phyloP scores from a whole-genome alignment of 2,329 filamentous ascomycete species.

The Bipolaris gigantea region DNA sequence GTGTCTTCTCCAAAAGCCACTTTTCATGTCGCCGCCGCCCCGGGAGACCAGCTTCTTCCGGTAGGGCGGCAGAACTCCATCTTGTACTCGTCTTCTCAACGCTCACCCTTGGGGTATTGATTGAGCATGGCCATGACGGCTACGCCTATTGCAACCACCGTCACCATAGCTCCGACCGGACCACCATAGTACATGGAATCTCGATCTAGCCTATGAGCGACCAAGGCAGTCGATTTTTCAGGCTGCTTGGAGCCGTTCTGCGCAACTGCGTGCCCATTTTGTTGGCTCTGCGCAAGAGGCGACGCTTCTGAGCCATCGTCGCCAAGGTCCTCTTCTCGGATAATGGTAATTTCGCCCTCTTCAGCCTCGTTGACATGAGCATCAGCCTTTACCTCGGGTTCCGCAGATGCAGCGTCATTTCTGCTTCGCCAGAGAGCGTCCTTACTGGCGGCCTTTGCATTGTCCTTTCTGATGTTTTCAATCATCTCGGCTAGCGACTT shows the following conservation, averaged over 20 bases:
- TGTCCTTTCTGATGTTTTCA: conserved; percentile 72
- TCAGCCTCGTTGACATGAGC: conserved; percentile 32
- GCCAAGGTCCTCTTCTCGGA: conserved; percentile 37
- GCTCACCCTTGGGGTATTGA: conserved; percentile 50
- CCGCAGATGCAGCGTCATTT: conserved; percentile 24
- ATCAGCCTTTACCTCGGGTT: conserved; percentile 8
- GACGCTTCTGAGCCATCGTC: conserved; percentile 28
- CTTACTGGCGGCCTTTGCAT: conserved; percentile 49
- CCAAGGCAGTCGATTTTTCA: conserved; percentile 31
- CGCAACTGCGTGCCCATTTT: conserved; percentile 38
- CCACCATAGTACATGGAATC: conserved; percentile 42
- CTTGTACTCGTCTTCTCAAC: conserved; percentile 37
- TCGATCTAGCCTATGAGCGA: conserved; percentile 30
- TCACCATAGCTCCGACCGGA: conserved; percentile 44
- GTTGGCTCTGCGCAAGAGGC: conserved; percentile 19
- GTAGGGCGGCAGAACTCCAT: conserved; percentile 5
- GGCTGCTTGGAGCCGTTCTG: conserved; percentile 25
- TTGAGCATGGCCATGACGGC: conserved; percentile 48
- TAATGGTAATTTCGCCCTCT: conserved; percentile 43
- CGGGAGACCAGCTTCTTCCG: background rate
- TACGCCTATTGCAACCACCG: conserved; percentile 46
- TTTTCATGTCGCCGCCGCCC: background rate
- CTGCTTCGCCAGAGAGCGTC: conserved; percentile 33
- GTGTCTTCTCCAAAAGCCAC: background rate
- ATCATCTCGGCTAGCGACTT: conserved; percentile 87